phyloP scores from a whole-genome alignment of 805 yeast species.

The Hanseniaspora lachancei region DNA sequence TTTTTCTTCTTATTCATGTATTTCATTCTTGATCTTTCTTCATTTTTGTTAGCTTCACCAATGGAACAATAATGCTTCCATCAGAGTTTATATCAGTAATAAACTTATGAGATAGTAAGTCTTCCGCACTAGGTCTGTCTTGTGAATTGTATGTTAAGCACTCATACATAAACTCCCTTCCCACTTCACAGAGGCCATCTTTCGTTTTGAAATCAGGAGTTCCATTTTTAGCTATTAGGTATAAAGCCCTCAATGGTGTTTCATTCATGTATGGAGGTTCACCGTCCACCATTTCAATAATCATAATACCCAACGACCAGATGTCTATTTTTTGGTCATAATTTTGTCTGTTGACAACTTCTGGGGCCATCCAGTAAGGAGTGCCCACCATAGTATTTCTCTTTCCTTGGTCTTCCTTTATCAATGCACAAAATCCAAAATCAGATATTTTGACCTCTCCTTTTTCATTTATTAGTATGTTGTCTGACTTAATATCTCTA shows the following conservation, averaged over 20 bases:
- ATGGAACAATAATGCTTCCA: constrained; percentile 50
- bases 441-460: constrained; percentile 93
- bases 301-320: constrained; percentile 97
- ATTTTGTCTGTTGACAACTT: constrained; percentile 85
- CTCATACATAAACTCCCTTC: constrained; percentile 59
- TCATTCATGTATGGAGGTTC: constrained; percentile 97
- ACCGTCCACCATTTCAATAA: constrained; percentile 96
- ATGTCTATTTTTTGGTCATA: constrained; percentile 95
- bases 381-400: constrained; percentile 99
- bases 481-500: constrained; percentile 92
- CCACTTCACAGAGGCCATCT: constrained; percentile 52
- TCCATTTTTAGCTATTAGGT: constrained; percentile 90
- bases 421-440: constrained; percentile 92
- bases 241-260: constrained; percentile 85
- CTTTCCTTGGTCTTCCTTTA: constrained; percentile 65
- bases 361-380: constrained; percentile 99
- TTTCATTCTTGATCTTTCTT: constrained; percentile 37
- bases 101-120: constrained; percentile 55
- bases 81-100: constrained; percentile 45
- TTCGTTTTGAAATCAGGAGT: constrained; percentile 89
- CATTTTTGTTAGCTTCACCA: constrained; percentile 60
- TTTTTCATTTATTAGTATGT: constrained; percentile 63
- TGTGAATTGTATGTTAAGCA: constrained; percentile 76
- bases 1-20: background rate
- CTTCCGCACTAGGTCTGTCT: constrained; percentile 63